These are phyloP conservation scores for Kwoniella europaea DNA, from an alignment of 768 basidiomycete genomes.

Conservation along the genomic window DNA sequence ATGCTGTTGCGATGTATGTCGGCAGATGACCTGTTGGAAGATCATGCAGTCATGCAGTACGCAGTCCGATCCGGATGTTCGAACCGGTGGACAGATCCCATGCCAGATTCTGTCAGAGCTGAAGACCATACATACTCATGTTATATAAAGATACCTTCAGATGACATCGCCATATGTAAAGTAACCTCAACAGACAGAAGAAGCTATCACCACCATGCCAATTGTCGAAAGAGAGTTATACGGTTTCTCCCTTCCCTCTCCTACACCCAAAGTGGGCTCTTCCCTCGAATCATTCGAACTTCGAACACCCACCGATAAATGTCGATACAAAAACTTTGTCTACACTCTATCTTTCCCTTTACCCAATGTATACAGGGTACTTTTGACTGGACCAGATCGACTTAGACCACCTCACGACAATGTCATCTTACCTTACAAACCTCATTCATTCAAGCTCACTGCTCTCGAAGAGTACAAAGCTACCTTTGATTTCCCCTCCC, in stretches of 20 bases:
- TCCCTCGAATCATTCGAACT: slow-evolving; percentile 35
- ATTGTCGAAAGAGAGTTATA: slow-evolving; percentile 41
- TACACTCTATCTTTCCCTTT: slow-evolving; percentile 47
- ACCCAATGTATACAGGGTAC: slow-evolving; percentile 39
- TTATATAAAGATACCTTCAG: too few species aligned
- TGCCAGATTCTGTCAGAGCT: background rate
- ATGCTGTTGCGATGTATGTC: too few species aligned
- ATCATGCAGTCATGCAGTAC: background rate
- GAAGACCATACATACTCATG: too few species aligned
- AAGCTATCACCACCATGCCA: slow-evolving; percentile 30
- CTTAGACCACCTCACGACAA: slow-evolving; percentile 53
- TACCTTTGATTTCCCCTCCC: slow-evolving; percentile 31
- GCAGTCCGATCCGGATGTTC: background rate
- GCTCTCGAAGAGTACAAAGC: slow-evolving; percentile 33
- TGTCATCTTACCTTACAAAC: slow-evolving; percentile 26
- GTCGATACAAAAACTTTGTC: slow-evolving; percentile 35
- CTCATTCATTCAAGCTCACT: slow-evolving; percentile 26
- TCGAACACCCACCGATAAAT: slow-evolving; percentile 10
- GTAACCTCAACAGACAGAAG: background rate
- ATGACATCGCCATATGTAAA: background rate
- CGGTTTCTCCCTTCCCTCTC: slow-evolving; percentile 26
- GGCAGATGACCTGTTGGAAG: too few species aligned
- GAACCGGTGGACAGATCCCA: background rate
- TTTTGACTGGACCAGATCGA: slow-evolving; percentile 44
- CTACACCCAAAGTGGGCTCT: slow-evolving; percentile 23